A percentile compares a stretch with the other conserved stretches of the same genome.
These are phyloP conservation scores for Triglochin maritima DNA, from an alignment of 106 monocot species.

Conservation along the genomic window DNA sequence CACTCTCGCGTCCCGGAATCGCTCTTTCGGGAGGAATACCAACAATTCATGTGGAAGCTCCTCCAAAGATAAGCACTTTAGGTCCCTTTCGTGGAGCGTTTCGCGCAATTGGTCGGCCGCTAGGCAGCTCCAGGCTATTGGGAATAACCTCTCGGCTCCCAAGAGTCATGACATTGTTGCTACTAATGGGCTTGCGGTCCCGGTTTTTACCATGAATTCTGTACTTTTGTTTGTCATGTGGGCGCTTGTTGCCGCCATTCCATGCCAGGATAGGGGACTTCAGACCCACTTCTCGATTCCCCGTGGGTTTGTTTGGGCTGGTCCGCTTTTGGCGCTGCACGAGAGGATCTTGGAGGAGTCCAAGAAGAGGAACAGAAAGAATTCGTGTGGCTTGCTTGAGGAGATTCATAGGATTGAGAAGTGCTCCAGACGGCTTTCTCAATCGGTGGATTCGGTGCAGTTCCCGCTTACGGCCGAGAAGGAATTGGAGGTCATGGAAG, in stretches of 20 bases:
- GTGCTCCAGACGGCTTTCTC: conserved; percentile 1
- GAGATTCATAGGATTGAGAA: conserved; percentile 19
- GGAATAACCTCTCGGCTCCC: conserved; percentile 10
- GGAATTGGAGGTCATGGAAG: conserved; percentile 13
- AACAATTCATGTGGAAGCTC: not conserved
- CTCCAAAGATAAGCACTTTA: conserved; percentile 12
- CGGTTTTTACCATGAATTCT: conserved; percentile 20
- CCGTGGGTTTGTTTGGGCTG: conserved; percentile 13
- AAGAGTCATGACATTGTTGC: conserved; percentile 10
- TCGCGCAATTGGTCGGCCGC: conserved; percentile 73
- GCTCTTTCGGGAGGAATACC: conserved; percentile 55
- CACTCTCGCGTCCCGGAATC: conserved; percentile 40
- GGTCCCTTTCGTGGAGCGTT: conserved; percentile 66
- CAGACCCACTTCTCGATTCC: conserved; percentile 22
- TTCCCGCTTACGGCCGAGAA: conserved; percentile 6
- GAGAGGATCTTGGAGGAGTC: conserved; percentile 15
- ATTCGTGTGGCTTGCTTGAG: conserved; percentile 14
- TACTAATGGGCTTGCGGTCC: conserved; percentile 9
- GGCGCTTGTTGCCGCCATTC: conserved; percentile 23
- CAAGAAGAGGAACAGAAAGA: conserved; percentile 21
- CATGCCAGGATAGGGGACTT: conserved; percentile 23
- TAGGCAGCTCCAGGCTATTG: conserved; percentile 31
- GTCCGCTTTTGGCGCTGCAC: conserved; percentile 5
- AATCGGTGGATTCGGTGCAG: conserved; percentile 10
- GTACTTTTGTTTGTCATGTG: conserved; percentile 27